Evolutionary conservation across 2,329 filamentous ascomycete genomes (phyloP).

Genomic region (Monosporascus sp.): DNA sequence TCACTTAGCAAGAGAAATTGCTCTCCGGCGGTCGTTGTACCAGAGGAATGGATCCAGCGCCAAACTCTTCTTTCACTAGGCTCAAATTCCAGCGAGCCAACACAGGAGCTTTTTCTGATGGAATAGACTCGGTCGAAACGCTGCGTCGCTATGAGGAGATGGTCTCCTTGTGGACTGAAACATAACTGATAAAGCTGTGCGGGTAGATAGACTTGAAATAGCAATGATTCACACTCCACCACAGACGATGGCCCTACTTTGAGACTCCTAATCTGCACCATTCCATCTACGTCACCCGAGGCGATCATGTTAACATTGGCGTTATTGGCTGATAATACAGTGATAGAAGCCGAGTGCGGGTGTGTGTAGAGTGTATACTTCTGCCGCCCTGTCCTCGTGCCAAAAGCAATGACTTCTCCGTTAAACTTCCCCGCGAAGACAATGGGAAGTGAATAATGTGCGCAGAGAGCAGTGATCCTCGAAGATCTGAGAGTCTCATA

Average conservation of each 20-base stretch:
- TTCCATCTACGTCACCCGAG: conserved; percentile 4
- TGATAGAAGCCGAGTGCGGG: conserved; percentile 6
- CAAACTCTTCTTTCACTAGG: conserved; percentile 3
- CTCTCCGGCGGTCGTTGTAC: background rate
- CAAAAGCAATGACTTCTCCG: conserved; percentile 8
- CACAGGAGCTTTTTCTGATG: background rate
- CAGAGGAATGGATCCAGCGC: conserved; percentile 2
- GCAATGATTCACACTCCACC: background rate
- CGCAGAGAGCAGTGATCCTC: conserved; percentile 9
- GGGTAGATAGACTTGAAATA: conserved; percentile 1
- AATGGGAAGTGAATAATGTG: conserved; percentile 6
- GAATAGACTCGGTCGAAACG: conserved; percentile 2
- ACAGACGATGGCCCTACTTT: background rate
- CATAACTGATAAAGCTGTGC: conserved; percentile 6
- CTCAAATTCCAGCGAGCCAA: conserved; percentile 2
- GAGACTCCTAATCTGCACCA: conserved; percentile 5
- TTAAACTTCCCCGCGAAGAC: conserved; percentile 12
- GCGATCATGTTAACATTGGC: conserved; percentile 1
- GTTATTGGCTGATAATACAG: conserved; percentile 1
- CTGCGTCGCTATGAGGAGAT: conserved; percentile 6
- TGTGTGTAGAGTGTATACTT: conserved; percentile 6
- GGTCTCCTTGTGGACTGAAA: conserved; percentile 5
- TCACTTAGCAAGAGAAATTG: conserved; percentile 2
- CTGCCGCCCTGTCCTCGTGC: conserved; percentile 4
- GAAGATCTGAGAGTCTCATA: conserved; percentile 7